Evolutionary conservation across 495 filamentous ascomycete species (phyloP).

Genomic region (Xylaria castorea): DNA sequence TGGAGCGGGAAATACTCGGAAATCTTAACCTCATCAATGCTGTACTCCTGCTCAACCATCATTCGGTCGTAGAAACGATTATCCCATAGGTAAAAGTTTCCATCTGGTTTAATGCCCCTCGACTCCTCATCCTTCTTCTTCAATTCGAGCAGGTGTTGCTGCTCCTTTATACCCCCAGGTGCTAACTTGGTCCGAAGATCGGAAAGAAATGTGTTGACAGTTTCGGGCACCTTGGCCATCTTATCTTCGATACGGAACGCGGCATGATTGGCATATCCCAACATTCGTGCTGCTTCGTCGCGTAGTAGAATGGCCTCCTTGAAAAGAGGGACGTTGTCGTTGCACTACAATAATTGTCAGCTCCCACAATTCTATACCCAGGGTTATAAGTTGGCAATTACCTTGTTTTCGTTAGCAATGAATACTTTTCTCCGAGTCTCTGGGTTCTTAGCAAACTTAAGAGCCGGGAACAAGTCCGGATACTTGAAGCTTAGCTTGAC

Average conservation of each 20-base stretch:
- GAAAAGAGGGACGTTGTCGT: slow-evolving; percentile 86
- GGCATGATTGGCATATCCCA: slow-evolving; percentile 93
- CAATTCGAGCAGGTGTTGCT: slow-evolving; percentile 70
- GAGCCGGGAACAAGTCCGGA: slow-evolving; percentile 64
- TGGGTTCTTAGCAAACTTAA: slow-evolving; percentile 63
- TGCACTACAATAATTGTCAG: slow-evolving; percentile 56
- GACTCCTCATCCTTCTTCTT: slow-evolving; percentile 78
- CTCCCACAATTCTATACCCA: neutral
- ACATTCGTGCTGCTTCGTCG: slow-evolving; percentile 88
- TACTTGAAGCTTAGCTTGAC: slow-evolving; percentile 67
- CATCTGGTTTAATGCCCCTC: slow-evolving; percentile 65
- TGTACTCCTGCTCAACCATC: slow-evolving; percentile 91
- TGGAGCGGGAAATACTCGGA: slow-evolving; percentile 93
- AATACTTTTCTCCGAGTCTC: slow-evolving; percentile 63
- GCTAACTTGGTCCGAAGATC: slow-evolving; percentile 78
- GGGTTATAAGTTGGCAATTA: slow-evolving; percentile 28
- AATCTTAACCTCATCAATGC: slow-evolving; percentile 85
- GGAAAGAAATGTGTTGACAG: slow-evolving; percentile 81
- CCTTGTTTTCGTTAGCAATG: slow-evolving; percentile 66
- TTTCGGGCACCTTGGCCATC: slow-evolving; percentile 94
- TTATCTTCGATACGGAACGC: slow-evolving; percentile 92
- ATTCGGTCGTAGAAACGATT: slow-evolving; percentile 80
- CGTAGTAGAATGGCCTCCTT: slow-evolving; percentile 84
- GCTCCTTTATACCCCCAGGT: slow-evolving; percentile 80
- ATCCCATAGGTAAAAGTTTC: slow-evolving; percentile 92